Percentiles rank a stretch among this genome's conserved stretches.
Conservation (phyloP, 73 alveolate species). For the Paramecium biaurelia region DNA sequence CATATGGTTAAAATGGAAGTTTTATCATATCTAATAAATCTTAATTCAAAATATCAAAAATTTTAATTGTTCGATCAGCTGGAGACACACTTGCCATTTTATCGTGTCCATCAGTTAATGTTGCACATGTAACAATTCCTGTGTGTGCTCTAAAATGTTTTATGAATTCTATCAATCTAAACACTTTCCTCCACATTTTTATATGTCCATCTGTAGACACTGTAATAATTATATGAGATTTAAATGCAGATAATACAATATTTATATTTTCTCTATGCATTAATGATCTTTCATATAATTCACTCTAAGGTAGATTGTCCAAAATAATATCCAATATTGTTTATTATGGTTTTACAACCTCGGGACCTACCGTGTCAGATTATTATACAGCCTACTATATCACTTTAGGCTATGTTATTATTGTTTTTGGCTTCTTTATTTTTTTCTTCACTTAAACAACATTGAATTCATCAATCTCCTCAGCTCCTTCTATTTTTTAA, state of each 20-base stretch:
- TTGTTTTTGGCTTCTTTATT: neutral
- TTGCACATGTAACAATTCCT: slow-evolving; percentile 78
- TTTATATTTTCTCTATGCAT: slow-evolving; percentile 82
- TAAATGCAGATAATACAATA: slow-evolving; percentile 68
- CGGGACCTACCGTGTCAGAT: neutral
- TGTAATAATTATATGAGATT: slow-evolving; percentile 81
- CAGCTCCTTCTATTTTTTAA: neutral
- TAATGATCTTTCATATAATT: slow-evolving; percentile 76
- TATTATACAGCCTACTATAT: neutral
- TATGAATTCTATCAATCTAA: slow-evolving; percentile 84
- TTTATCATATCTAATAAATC: slow-evolving; percentile 85
- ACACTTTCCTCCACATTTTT: slow-evolving; percentile 90
- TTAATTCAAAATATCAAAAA: slow-evolving; percentile 82
- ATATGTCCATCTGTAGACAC: slow-evolving; percentile 88
- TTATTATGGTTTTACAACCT: neutral
- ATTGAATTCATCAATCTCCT: neutral
- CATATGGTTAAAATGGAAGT: slow-evolving; percentile 73
- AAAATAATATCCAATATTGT: slow-evolving; percentile 34
- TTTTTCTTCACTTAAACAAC: neutral
- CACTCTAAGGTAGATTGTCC: slow-evolving; percentile 74
- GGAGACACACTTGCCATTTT: slow-evolving; percentile 77
- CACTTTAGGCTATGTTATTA: neutral
- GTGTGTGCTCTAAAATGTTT: slow-evolving; percentile 89
- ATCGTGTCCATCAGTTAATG: slow-evolving; percentile 76
- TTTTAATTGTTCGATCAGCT: slow-evolving; percentile 82